These are phyloP conservation scores for Hymenotorrendiella dingleyae DNA, from an alignment of 2,329 filamentous ascomycete species.

Conservation along the genomic window DNA sequence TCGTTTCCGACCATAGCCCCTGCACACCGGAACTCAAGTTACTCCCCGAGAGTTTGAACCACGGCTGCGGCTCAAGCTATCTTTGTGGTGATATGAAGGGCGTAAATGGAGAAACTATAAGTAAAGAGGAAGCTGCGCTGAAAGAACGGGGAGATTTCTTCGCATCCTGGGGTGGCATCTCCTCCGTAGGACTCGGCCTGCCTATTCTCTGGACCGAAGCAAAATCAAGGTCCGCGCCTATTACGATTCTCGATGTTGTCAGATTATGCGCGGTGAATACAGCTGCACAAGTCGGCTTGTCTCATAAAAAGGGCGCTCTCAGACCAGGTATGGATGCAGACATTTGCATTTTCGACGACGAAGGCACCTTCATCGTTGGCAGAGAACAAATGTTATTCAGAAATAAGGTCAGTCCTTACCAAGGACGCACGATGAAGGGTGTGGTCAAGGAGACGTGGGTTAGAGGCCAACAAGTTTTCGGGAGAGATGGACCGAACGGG, in stretches of 20 bases:
- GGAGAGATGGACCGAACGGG: slow-evolving; percentile 19
- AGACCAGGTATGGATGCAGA: slow-evolving; percentile 81
- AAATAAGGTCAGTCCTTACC: slow-evolving; percentile 32
- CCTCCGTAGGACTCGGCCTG: slow-evolving; percentile 84
- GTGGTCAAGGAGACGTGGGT: slow-evolving; percentile 32
- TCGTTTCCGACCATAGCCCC: slow-evolving; percentile 93
- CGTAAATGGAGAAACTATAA: slow-evolving; percentile 23
- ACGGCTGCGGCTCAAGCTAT: slow-evolving; percentile 28
- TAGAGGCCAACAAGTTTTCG: slow-evolving; percentile 28
- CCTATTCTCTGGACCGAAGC: slow-evolving; percentile 68
- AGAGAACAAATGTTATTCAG: slow-evolving; percentile 72
- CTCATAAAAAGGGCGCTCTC: slow-evolving; percentile 75
- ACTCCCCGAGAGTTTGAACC: slow-evolving; percentile 58
- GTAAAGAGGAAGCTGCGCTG: slow-evolving; percentile 32
- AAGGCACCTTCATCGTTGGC: slow-evolving; percentile 67
- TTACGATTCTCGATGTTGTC: slow-evolving; percentile 67
- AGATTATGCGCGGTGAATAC: slow-evolving; percentile 82
- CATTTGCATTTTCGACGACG: slow-evolving; percentile 85
- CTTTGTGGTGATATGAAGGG: slow-evolving; percentile 13
- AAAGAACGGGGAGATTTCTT: slow-evolving; percentile 76
- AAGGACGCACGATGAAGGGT: slow-evolving; percentile 61
- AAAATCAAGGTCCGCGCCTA: slow-evolving; percentile 30
- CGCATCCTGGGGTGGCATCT: slow-evolving; percentile 93
- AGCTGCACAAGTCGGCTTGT: slow-evolving; percentile 78
- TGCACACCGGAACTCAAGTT: slow-evolving; percentile 94